A percentile compares a stretch with the other conserved stretches of the same genome.
phyloP scores from a whole-genome alignment of 2,329 filamentous ascomycete species.

The Thielaviopsis euricoi region DNA sequence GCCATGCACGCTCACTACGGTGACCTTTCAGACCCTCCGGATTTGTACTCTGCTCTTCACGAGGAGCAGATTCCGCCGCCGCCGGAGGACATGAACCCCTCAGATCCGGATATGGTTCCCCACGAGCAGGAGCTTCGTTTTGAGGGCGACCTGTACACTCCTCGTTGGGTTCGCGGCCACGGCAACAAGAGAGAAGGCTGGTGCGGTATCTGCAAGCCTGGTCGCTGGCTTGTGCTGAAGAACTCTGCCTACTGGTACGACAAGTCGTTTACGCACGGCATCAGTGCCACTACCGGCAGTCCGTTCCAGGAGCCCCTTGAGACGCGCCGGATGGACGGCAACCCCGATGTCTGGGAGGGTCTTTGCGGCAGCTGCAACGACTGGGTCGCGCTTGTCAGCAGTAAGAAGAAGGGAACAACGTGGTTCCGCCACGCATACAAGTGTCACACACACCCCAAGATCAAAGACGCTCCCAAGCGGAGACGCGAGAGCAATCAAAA shows the following conservation, averaged over 20 bases:
- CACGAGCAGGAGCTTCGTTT: conserved; percentile 69
- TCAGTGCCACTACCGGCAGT: conserved; percentile 64
- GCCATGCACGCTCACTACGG: conserved; percentile 52
- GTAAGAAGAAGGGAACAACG: conserved; percentile 82
- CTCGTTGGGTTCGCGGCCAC: conserved; percentile 68
- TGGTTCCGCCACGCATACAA: conserved; percentile 87
- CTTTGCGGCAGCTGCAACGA: conserved; percentile 64
- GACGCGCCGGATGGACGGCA: conserved; percentile 60
- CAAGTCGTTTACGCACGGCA: conserved; percentile 77
- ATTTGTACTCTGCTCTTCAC: conserved; percentile 58
- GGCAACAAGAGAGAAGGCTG: conserved; percentile 80
- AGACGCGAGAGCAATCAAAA: conserved; percentile 44
- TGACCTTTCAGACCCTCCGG: conserved; percentile 57
- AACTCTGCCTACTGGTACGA: conserved; percentile 91
- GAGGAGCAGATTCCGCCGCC: conserved; percentile 61
- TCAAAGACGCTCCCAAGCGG: conserved; percentile 54
- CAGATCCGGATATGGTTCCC: conserved; percentile 57
- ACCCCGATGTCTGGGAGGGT: conserved; percentile 68
- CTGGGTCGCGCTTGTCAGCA: conserved; percentile 68
- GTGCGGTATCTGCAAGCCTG: conserved; percentile 78
- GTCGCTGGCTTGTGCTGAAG: conserved; percentile 73
- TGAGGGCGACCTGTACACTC: conserved; percentile 68
- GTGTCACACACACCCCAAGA: conserved; percentile 57
- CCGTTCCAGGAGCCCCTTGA: conserved; percentile 64
- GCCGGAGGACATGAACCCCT: conserved; percentile 66